Percentiles rank a stretch among this genome's conserved stretches.
Evolutionary conservation across 176 grass and related monocot species (phyloP).

Genomic region (Oryza glaberrima): DNA sequence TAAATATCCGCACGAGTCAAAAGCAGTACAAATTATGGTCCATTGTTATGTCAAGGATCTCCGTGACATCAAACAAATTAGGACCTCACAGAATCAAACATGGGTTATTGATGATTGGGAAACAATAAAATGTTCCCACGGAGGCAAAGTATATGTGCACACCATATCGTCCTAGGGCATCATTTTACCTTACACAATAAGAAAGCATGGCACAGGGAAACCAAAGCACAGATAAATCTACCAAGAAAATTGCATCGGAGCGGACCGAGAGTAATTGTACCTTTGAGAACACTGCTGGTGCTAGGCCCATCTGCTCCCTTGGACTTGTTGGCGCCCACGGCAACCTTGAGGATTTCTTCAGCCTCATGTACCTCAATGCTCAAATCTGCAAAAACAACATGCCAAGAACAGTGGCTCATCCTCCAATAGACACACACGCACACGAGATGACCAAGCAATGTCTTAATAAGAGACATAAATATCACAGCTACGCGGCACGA

Average conservation of each 20-base stretch:
- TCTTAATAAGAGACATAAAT: too few relatives aligned
- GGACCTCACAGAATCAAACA: neutral
- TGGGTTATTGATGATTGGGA: neutral
- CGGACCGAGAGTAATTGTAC: conserved; percentile 14
- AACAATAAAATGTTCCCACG: neutral
- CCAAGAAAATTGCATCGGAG: neutral
- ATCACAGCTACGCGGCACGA: neutral
- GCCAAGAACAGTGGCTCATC: neutral
- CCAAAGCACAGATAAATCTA: neutral
- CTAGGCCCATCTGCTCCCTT: conserved; percentile 28
- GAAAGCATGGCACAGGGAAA: neutral
- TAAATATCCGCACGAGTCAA: conserved; percentile 15
- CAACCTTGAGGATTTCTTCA: conserved; percentile 44
- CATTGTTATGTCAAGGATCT: neutral
- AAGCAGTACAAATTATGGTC: neutral
- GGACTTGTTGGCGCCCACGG: conserved; percentile 24
- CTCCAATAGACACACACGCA: too few relatives aligned
- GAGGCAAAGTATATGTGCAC: conserved; percentile 7
- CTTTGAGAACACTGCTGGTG: conserved; percentile 35
- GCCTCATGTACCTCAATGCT: conserved; percentile 44
- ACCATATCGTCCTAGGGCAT: neutral
- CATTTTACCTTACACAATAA: conserved; percentile 1
- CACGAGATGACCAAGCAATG: too few relatives aligned
- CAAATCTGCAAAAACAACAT: conserved; percentile 34
- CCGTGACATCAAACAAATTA: neutral